Percentiles rank a stretch among this genome's conserved stretches.
Evolutionary conservation across 2,329 filamentous ascomycete genomes (phyloP).

Genomic region (Epichloe amarillans): DNA sequence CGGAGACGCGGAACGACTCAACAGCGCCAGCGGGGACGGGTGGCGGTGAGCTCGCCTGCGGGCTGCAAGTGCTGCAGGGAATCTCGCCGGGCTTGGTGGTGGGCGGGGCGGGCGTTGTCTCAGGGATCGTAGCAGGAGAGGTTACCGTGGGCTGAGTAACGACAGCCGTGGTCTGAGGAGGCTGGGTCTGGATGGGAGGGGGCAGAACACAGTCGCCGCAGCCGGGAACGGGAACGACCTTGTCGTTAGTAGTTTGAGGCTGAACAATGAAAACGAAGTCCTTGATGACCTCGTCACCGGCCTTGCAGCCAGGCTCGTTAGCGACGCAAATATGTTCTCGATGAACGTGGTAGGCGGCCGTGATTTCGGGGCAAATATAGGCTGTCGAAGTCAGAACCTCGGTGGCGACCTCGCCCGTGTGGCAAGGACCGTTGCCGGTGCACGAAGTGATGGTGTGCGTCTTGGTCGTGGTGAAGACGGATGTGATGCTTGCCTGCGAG

Average conservation of each 20-base stretch:
- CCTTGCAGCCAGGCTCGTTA: conserved; percentile 14
- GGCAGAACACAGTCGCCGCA: conserved; percentile 8
- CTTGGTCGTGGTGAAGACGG: conserved; percentile 37
- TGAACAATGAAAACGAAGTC: conserved; percentile 13
- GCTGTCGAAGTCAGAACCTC: conserved; percentile 14
- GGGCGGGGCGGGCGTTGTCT: background rate
- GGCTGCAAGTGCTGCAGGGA: conserved; percentile 6
- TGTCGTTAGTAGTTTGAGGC: conserved; percentile 12
- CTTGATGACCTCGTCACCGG: conserved; percentile 14
- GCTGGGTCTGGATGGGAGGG: conserved; percentile 8
- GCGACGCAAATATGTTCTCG: conserved; percentile 15
- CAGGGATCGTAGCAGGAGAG: background rate
- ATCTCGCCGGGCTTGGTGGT: conserved; percentile 4
- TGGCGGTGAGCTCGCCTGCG: conserved; percentile 5
- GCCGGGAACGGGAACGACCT: conserved; percentile 13
- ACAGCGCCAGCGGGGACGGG: conserved; percentile 10
- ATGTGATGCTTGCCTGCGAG: conserved; percentile 12
- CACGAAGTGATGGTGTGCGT: conserved; percentile 45
- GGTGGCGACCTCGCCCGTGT: conserved; percentile 11
- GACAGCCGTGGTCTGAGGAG: background rate
- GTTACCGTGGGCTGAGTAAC: background rate
- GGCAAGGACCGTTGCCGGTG: conserved; percentile 28
- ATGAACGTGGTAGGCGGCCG: conserved; percentile 17
- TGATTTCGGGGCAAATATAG: conserved; percentile 12
- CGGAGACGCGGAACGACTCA: conserved; percentile 7